Conservation (phyloP, 441 rosid species). For the Bruguiera hainesii region DNA sequence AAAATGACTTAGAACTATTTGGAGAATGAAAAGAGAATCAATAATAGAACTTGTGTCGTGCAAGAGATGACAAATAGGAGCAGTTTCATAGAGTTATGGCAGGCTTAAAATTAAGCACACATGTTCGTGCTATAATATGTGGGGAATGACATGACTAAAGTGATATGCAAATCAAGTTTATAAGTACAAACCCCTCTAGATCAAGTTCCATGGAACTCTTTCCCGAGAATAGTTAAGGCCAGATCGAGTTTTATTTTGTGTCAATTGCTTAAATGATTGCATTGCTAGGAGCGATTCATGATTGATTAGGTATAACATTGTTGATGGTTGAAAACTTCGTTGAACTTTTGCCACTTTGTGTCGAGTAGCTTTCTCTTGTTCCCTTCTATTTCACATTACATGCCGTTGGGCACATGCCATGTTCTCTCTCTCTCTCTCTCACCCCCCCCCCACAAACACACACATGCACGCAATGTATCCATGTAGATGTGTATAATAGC, state of each 20-base stretch:
- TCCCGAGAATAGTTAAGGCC: not conserved
- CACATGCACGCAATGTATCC: too few species aligned
- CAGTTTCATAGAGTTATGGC: not conserved
- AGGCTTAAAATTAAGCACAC: slow-evolving; percentile 6
- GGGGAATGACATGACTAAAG: slow-evolving; percentile 22
- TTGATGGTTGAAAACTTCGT: too few species aligned
- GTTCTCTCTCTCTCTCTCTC: not conserved
- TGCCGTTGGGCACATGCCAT: slow-evolving; percentile 22
- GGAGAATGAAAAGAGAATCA: too few species aligned
- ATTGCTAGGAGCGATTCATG: not conserved
- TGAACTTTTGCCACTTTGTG: not conserved
- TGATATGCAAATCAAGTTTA: slow-evolving; percentile 17
- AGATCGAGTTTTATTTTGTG: not conserved
- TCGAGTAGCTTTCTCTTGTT: slow-evolving; percentile 16
- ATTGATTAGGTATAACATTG: not conserved
- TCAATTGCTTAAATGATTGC: slow-evolving; percentile 16
- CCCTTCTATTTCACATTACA: slow-evolving; percentile 31
- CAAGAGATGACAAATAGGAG: not conserved
- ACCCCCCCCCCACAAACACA: too few species aligned
- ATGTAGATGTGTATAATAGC: too few species aligned
- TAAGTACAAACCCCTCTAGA: slow-evolving; percentile 3
- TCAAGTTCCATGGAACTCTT: not conserved
- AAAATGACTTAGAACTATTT: too few species aligned
- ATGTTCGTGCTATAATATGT: not conserved
- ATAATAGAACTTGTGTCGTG: not conserved